Percentiles rank a stretch among this genome's conserved stretches.
Conservation (phyloP, 2,329 filamentous ascomycete species). For the Monilinia vaccinii-corymbosi region DNA sequence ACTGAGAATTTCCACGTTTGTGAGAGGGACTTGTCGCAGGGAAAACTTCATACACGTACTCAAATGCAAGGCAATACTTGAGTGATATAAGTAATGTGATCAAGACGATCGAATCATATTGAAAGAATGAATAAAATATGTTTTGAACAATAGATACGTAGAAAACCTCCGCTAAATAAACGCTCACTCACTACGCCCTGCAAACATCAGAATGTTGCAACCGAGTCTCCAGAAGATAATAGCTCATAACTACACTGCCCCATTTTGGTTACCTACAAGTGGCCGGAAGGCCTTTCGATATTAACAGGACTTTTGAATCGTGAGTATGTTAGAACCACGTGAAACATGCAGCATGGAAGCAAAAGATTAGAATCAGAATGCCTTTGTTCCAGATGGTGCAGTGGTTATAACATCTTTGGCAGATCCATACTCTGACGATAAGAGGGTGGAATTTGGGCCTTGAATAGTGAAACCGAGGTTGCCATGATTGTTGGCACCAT, state of each 20-base stretch:
- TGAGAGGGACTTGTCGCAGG: too few species aligned
- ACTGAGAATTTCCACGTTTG: too few species aligned
- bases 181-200: background rate
- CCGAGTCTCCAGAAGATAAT: too few species aligned
- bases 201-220: too few species aligned
- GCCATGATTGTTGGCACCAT: background rate
- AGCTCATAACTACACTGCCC: too few species aligned
- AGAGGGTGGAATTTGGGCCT: background rate
- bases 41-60: too few species aligned
- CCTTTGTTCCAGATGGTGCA: background rate
- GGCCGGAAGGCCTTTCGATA: too few species aligned
- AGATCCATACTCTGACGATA: background rate
- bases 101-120: background rate
- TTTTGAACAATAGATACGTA: background rate
- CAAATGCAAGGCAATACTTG: too few species aligned
- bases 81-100: too few species aligned
- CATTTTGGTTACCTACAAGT: too few species aligned
- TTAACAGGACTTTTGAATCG: too few species aligned
- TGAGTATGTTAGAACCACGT: too few species aligned
- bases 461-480: background rate
- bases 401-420: background rate
- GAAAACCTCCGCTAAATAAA: background rate
- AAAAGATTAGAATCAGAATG: background rate
- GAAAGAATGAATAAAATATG: background rate
- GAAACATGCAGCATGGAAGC: background rate